Base-by-base conservation (phyloP, 805 yeast genomes). In the Kodamaea laetipori region DNA sequence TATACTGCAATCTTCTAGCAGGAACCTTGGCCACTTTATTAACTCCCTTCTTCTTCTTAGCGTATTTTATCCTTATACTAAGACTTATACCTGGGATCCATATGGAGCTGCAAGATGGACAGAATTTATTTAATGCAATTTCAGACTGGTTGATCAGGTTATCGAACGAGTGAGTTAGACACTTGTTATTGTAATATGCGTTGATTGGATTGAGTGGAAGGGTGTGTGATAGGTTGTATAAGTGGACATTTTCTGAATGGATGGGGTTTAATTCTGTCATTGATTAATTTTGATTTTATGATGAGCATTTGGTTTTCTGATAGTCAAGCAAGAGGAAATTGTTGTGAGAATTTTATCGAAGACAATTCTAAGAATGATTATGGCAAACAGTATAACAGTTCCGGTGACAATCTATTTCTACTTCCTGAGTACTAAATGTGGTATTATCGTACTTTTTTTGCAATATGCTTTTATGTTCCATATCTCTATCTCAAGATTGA, bases 51-150 rank as follows among this genome's bases (percentile, higher is more conserved):
- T 19, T 30, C 39, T 31, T 48, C 37, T 49, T 43, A 19, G 43
- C 36, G 46, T 56, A 66, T 17, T 37, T 38, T 3, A 67, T 53
- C 12, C 63, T 48, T 25, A 46, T 44, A 7, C 56, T 45, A 17
- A 57, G 49, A 1, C 67, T 61, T 32, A 69, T 48, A 2, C 76
- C 76, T 1, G 74, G 69, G 1, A 71, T 56, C 34, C 48, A 53
- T 15, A 62, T 39, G 6, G 53, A 46, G 4, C 70, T 70, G 47
- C 76, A 71, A 8, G 45, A 37, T 3, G 43, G 41, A 45, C 76
- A 71, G 39, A 59, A 52, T 40, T 54, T 55, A 47, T 61, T 58
- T 4, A 48, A 36, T 19, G 58, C 47, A 11, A 47, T 49, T 2
- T 60, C 58, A 0, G 73, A 71, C 12, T 64, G 50, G 19, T 54